phyloP scores from a whole-genome alignment of 2,329 filamentous ascomycete genomes.

The Cercospora citrullina region DNA sequence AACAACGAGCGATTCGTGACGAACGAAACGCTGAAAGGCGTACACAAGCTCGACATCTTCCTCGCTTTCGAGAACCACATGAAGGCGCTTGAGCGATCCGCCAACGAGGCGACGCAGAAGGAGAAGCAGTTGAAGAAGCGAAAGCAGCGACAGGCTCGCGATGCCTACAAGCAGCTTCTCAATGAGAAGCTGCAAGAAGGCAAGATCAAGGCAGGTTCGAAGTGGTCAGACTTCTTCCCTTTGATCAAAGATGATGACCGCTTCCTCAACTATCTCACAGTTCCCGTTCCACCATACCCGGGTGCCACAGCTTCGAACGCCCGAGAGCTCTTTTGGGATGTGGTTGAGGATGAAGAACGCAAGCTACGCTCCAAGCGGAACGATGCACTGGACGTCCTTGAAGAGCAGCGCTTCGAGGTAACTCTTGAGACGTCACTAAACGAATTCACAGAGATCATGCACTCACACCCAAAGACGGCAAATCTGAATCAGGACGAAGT shows the following conservation, averaged over 20 bases:
- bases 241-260: slow-evolving; percentile 77
- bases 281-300: slow-evolving; percentile 46
- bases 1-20: slow-evolving; percentile 73
- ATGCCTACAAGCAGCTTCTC: slow-evolving; percentile 74
- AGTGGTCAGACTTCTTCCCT: slow-evolving; percentile 81
- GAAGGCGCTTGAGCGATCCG: slow-evolving; percentile 82
- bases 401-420: slow-evolving; percentile 88
- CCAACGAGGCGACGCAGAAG: slow-evolving; percentile 87
- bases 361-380: slow-evolving; percentile 37
- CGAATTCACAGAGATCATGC: slow-evolving; percentile 81
- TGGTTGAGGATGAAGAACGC: slow-evolving; percentile 89
- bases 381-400: slow-evolving; percentile 37
- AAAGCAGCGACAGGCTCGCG: slow-evolving; percentile 81
- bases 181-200: slow-evolving; percentile 71
- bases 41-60: slow-evolving; percentile 87
- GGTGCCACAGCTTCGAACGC: slow-evolving; percentile 52
- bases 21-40: slow-evolving; percentile 80
- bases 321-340: slow-evolving; percentile 92
- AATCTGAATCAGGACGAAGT: slow-evolving; percentile 79
- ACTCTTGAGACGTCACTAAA: slow-evolving; percentile 82
- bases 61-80: slow-evolving; percentile 94
- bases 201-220: slow-evolving; percentile 84
- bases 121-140: slow-evolving; percentile 80
- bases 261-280: slow-evolving; percentile 80
- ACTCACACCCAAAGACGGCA: slow-evolving; percentile 83